Base-by-base conservation (phyloP, 129 eudicot species). In the Flaveria trinervia region DNA sequence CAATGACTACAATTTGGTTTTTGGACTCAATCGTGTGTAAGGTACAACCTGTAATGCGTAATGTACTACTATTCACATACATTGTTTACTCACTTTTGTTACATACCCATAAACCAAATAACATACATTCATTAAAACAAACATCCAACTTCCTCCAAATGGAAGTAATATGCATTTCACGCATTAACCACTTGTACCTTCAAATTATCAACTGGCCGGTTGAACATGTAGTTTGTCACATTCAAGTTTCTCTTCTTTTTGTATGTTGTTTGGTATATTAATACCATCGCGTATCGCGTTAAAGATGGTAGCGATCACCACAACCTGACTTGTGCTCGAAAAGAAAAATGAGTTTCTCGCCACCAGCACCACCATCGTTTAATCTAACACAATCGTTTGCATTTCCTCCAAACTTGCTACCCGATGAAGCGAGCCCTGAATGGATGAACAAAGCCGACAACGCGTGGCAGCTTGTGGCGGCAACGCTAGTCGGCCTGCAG, bases 371-470 rank as follows among this genome's bases (percentile, higher is more conserved):
- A 12, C 83, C 61, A 68, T 26, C 46, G 9, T 51, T 44, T 17
- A 66, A 73, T 54, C 78, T 41, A 66, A 52, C 75, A 44, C 74
- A 55, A 41, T 69, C 77, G 15, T 82, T 82, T 54, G 71, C 79
- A 7, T 70, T 86, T 54, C 90, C 93, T 12, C 54, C 83, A 3
- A 89, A 89, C 65, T 84, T 89, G 43, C 4, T 52, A 33, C 79
- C 93, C 0, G 84, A 89, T 9, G 94, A 84, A 46, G 82, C 87
- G 1, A 89, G 82, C 75, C 89, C 90, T 0, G 87, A 84, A 16
- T 89, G 93, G 93, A 82, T 86, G 94, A 89, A 89, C 89, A 89
- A 86, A 46, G 95, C 84, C 48, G 91, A 89, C 86, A 86, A 89
- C 33, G 83, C 89, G 15, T 89, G 95, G 91, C 95, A 86, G 75